Evolutionary conservation across 805 yeast genomes (phyloP), one percentile per base, ranked within the genome.

Genomic region (Sugiyamaella mastotermitis): DNA sequence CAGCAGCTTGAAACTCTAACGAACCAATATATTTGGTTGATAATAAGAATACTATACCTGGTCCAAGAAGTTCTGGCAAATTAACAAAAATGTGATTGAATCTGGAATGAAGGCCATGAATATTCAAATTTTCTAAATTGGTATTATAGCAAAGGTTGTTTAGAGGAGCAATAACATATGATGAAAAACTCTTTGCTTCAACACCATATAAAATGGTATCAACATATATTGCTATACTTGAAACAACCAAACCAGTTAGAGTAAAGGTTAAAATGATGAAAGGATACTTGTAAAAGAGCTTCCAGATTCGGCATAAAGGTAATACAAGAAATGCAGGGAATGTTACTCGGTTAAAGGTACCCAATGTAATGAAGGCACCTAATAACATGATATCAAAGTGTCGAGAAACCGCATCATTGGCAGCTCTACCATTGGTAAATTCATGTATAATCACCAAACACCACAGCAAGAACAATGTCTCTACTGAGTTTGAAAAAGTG

Each of bases 401-500:
- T 16, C 55, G 44, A 31, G 57, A 53, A 37, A 33, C 24, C 6
- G 33, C 5, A 31, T 17, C 18, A 4, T 43, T 32, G 14, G 54
- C 43, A 7, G 50, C 35, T 13, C 51, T 30, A 10, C 35, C 34
- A 14, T 38, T 36, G 28, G 50, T 46, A 35, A 61, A 50, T 41
- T 61, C 66, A 35, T 65, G 70, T 27, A 81, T 67, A 21, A 78
- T 56, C 42, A 69, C 72, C 5, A 83, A 52, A 11, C 68, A 55
- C 48, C 72, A 55, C 15, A 80, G 48, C 7, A 82, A 62, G 29
- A 81, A 31, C 10, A 66, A 46, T 1, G 71, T 62, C 38, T 92
- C 99, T 1, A 84, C 53, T 16, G 87, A 74, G 55, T 92, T 92
- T n/a, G 95, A 83, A 51, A 92, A 83, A 1, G 94, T 78, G 55